phyloP scores from a whole-genome alignment of 2,329 filamentous ascomycete species.

The Aspergillus brasiliensis region DNA sequence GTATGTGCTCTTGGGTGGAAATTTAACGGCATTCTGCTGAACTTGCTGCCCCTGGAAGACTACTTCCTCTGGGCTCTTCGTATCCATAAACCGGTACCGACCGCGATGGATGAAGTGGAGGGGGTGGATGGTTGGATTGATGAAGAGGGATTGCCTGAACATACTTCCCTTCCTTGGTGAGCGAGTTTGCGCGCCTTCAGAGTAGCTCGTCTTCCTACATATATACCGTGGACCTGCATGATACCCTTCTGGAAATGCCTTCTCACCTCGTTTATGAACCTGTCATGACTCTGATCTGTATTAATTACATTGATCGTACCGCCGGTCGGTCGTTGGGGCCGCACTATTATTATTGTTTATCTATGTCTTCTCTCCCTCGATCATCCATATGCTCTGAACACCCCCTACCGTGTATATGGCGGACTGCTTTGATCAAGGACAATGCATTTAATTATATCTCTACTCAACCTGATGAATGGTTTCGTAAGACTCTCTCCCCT shows the following conservation, averaged over 20 bases:
- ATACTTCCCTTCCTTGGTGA: conserved; percentile 17
- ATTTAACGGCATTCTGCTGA: conserved; percentile 58
- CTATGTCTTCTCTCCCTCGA: background rate
- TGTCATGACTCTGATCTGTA: conserved; percentile 4
- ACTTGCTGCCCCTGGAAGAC: conserved; percentile 67
- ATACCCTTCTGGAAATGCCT: conserved; percentile 12
- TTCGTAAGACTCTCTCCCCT: no score
- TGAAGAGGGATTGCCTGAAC: conserved; percentile 18
- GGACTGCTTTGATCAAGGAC: background rate
- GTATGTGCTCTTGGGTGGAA: conserved; percentile 68
- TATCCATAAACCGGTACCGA: conserved; percentile 63
- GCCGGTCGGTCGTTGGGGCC: background rate
- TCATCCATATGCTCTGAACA: background rate
- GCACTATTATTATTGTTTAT: background rate
- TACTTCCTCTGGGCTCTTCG: conserved; percentile 65
- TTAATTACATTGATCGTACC: background rate
- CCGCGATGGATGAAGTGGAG: conserved; percentile 15
- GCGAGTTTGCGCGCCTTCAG: background rate
- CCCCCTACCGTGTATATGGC: background rate
- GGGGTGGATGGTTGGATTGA: conserved; percentile 24
- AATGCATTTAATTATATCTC: background rate
- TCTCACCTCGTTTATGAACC: background rate
- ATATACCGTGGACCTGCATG: conserved; percentile 6
- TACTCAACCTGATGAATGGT: no score
- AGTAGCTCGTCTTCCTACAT: background rate